phyloP scores from a whole-genome alignment of 2,329 filamentous ascomycete genomes.

The Ophiosphaerella narmari region DNA sequence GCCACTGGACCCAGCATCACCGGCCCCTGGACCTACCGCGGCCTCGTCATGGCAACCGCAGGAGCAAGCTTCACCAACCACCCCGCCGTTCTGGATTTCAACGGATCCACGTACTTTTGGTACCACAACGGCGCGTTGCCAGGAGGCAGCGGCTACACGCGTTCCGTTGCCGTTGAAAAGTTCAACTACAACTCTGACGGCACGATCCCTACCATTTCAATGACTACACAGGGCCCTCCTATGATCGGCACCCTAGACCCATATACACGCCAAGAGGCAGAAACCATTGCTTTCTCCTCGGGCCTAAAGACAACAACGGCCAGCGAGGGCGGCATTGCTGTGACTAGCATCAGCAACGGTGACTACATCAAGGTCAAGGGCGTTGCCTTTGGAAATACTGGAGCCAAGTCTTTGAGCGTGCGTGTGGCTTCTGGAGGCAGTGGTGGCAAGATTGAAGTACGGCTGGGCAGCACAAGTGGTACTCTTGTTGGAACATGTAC shows the following conservation, averaged over 20 bases:
- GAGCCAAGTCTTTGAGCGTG: conserved; percentile 16
- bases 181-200: conserved; percentile 21
- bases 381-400: conserved; percentile 14
- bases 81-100: conserved; percentile 17
- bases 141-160: conserved; percentile 20
- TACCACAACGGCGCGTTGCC: conserved; percentile 23
- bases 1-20: conserved; percentile 18
- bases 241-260: conserved; percentile 20
- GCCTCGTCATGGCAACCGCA: conserved; percentile 18
- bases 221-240: conserved; percentile 16
- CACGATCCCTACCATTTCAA: conserved; percentile 18
- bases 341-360: conserved; percentile 15
- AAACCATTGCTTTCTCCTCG: conserved; percentile 15
- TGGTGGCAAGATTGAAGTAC: conserved; percentile 19
- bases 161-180: conserved; percentile 16
- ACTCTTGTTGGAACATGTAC: conserved; percentile 18
- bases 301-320: conserved; percentile 17
- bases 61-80: conserved; percentile 23
- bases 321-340: conserved; percentile 19
- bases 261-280: conserved; percentile 16
- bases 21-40: conserved; percentile 21
- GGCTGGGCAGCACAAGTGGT: conserved; percentile 15
- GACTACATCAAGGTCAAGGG: conserved; percentile 22
- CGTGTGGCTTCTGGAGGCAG: conserved; percentile 12
- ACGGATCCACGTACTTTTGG: conserved; percentile 19